phyloP scores from a whole-genome alignment of 495 filamentous ascomycete species.

The Elasticomyces elasticus region DNA sequence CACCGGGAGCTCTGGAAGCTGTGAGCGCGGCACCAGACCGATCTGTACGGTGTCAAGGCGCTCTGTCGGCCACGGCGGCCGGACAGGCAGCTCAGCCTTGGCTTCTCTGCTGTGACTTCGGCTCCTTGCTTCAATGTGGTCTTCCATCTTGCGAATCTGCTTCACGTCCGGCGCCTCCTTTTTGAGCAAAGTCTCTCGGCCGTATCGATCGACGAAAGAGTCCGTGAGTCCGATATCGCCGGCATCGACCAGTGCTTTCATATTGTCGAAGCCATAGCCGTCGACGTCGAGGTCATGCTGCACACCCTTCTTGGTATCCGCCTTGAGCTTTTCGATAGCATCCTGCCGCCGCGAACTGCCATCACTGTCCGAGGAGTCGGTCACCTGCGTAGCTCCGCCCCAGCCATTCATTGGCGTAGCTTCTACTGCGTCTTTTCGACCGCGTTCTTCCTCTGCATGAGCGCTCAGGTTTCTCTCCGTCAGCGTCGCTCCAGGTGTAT shows the following conservation, averaged over 20 bases:
- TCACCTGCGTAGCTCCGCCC: not conserved
- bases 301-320: constrained; percentile 2
- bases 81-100: not conserved
- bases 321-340: not conserved
- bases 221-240: constrained; percentile 10
- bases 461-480: not conserved
- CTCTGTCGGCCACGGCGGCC: constrained; percentile 18
- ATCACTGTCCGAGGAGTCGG: not conserved
- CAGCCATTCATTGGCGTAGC: too few species aligned
- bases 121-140: not conserved
- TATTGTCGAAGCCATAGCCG: constrained; percentile 15
- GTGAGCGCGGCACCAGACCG: constrained; percentile 51
- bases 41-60: constrained; percentile 44
- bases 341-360: not conserved
- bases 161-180: constrained; percentile 15
- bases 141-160: not conserved
- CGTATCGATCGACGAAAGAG: constrained; percentile 7
- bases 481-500: not conserved
- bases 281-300: constrained; percentile 19
- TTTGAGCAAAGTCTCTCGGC: constrained; percentile 13
- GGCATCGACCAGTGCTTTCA: constrained; percentile 13
- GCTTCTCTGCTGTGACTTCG: not conserved
- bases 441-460: too few species aligned
- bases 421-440: too few species aligned
- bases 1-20: constrained; percentile 54